Percentiles rank a stretch among this genome's conserved stretches.
Evolutionary conservation across 257 asterid genomes (phyloP).

Genomic region (Euphrasia confusa): DNA sequence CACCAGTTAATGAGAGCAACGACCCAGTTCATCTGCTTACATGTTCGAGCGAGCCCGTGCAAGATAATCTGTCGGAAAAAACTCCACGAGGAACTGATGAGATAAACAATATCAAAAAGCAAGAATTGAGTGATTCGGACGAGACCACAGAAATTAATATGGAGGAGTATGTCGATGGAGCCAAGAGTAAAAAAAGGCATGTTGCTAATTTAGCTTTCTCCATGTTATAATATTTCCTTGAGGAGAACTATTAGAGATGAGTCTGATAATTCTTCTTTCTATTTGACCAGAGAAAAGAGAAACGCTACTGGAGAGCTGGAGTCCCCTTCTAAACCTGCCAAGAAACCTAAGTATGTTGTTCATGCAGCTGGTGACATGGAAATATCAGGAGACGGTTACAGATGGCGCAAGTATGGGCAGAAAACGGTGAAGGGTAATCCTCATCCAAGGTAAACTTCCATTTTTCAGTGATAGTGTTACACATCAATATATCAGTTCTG

Average conservation of each 20-base stretch:
- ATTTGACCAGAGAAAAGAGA: conserved; percentile 56
- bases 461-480: too few relatives aligned
- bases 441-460: conserved; percentile 63
- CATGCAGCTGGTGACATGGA: conserved; percentile 87
- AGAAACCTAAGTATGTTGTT: conserved; percentile 78
- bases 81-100: conserved; percentile 30
- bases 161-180: conserved; percentile 48
- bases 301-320: conserved; percentile 39
- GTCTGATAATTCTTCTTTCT: conserved; percentile 27
- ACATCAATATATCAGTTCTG: not conserved
- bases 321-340: conserved; percentile 51
- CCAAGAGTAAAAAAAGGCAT: conserved; percentile 57
- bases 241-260: conserved; percentile 15
- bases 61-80: conserved; percentile 44
- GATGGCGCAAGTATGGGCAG: conserved; percentile 99
- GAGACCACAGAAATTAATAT: conserved; percentile 47
- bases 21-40: conserved; percentile 28
- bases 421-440: conserved; percentile 98
- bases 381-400: conserved; percentile 88
- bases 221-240: conserved; percentile 14
- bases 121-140: conserved; percentile 55
- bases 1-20: conserved; percentile 34
- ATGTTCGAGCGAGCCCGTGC: conserved; percentile 31
- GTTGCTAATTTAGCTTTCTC: conserved; percentile 23
- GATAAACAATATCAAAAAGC: conserved; percentile 35